These are phyloP conservation scores for Anaeromyces robustus DNA, from an alignment of 192 early-diverging fungal genomes.

Conservation along the genomic window DNA sequence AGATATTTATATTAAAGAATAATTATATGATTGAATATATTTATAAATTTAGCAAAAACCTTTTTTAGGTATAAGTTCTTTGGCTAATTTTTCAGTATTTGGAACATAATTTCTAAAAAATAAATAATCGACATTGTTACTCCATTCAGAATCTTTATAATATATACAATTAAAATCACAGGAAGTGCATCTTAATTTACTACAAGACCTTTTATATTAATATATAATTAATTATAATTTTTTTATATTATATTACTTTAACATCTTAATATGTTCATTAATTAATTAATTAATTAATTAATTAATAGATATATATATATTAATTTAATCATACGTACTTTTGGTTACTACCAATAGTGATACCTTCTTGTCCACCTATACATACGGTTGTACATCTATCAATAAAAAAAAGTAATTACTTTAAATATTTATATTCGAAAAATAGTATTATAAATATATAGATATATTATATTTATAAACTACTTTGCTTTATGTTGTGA, in stretches of 20 bases:
- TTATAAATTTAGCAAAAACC: background rate
- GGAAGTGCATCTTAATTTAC: background rate
- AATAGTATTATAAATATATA: too few relatives aligned
- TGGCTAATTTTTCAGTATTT: constrained; percentile 1
- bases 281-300: too few relatives aligned
- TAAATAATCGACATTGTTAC: constrained; percentile 9
- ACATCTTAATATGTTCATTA: too few relatives aligned
- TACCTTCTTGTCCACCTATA: background rate
- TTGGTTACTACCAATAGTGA: background rate
- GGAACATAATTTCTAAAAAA: constrained; percentile 16
- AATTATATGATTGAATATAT: too few relatives aligned
- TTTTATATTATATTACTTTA: too few relatives aligned
- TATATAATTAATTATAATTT: too few relatives aligned
- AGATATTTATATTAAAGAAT: too few relatives aligned
- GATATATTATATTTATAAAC: too few relatives aligned
- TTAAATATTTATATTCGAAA: too few relatives aligned
- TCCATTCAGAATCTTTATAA: constrained; percentile 5
- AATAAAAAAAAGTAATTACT: background rate
- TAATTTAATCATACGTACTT: background rate
- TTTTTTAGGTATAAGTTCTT: background rate
- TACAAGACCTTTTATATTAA: background rate
- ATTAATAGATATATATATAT: background rate
- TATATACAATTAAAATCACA: background rate
- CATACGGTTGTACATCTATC: background rate
- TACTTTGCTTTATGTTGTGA: background rate